These are phyloP conservation scores for Datisca glomerata DNA, from an alignment of 306 rosid species.

Conservation along the genomic window DNA sequence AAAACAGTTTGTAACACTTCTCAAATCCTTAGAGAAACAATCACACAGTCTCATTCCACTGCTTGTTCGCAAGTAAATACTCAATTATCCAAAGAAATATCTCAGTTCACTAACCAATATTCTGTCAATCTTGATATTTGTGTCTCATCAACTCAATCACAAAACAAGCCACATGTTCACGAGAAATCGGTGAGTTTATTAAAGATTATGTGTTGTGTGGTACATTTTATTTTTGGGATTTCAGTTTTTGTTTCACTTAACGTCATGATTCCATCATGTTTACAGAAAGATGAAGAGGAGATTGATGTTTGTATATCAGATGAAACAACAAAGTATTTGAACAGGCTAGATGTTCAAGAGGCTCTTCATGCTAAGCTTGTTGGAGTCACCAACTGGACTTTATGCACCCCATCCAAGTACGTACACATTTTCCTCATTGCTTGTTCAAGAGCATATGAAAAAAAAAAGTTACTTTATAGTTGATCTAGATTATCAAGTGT, in stretches of 20 bases:
- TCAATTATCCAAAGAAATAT: slow-evolving; percentile 2
- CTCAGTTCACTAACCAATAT: background rate
- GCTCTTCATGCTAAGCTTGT: slow-evolving; percentile 19
- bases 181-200: no score
- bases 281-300: slow-evolving; percentile 1
- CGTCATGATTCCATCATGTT: background rate
- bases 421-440: no score
- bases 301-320: slow-evolving; percentile 7
- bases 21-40: background rate
- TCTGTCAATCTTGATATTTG: slow-evolving; percentile 13
- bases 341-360: slow-evolving; percentile 16
- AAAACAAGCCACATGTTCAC: no score
- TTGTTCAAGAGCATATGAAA: no score
- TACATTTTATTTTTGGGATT: no score
- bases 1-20: slow-evolving; percentile 11
- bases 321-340: slow-evolving; percentile 6
- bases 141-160: slow-evolving; percentile 11
- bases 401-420: slow-evolving; percentile 9
- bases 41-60: background rate
- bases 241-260: background rate
- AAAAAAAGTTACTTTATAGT: no score
- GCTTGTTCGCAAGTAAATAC: slow-evolving; percentile 1
- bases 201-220: no score
- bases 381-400: slow-evolving; percentile 8
- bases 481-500: no score